A percentile compares a stretch with the other conserved stretches of the same genome.
phyloP scores from a whole-genome alignment of 2,329 filamentous ascomycete species.

The Purpureocillium lavendulum region DNA sequence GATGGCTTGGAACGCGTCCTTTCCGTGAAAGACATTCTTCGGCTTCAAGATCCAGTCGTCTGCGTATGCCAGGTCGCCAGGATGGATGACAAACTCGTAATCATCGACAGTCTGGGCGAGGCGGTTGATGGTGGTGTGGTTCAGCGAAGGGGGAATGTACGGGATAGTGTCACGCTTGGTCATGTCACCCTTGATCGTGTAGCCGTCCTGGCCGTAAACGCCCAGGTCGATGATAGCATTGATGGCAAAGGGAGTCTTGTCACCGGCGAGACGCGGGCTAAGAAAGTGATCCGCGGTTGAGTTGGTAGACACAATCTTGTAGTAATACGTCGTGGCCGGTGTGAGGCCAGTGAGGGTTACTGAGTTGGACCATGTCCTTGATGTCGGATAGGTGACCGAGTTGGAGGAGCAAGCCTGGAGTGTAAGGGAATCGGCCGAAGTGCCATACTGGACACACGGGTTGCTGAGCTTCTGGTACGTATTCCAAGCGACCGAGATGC shows the following conservation, averaged over 20 bases:
- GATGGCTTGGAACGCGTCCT: slow-evolving; percentile 46
- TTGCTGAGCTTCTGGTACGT: slow-evolving; percentile 38
- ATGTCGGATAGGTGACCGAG: slow-evolving; percentile 42
- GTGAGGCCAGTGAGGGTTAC: slow-evolving; percentile 36
- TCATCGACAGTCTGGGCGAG: slow-evolving; percentile 42
- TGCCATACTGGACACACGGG: slow-evolving; percentile 44
- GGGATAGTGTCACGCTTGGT: slow-evolving; percentile 41
- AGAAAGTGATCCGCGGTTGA: slow-evolving; percentile 44
- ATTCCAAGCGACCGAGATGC: slow-evolving; percentile 47
- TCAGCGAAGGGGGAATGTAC: slow-evolving; percentile 38
- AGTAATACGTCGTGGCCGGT: slow-evolving; percentile 50
- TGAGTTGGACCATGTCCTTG: slow-evolving; percentile 43
- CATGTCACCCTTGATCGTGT: slow-evolving; percentile 25
- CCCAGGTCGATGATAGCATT: slow-evolving; percentile 41
- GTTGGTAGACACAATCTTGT: slow-evolving; percentile 49
- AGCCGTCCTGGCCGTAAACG: slow-evolving; percentile 30
- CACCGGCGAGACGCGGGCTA: slow-evolving; percentile 43
- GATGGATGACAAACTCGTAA: slow-evolving; percentile 47
- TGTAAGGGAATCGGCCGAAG: slow-evolving; percentile 27
- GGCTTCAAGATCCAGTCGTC: slow-evolving; percentile 45
- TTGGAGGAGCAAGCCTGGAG: slow-evolving; percentile 32
- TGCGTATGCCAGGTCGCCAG: slow-evolving; percentile 49
- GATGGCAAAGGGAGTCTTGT: slow-evolving; percentile 44
- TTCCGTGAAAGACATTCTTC: slow-evolving; percentile 37
- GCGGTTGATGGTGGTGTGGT: slow-evolving; percentile 50